Evolutionary conservation across 306 rosid genomes (phyloP), one percentile per base, ranked within the genome.

Genomic region (Neltuma alba): DNA sequence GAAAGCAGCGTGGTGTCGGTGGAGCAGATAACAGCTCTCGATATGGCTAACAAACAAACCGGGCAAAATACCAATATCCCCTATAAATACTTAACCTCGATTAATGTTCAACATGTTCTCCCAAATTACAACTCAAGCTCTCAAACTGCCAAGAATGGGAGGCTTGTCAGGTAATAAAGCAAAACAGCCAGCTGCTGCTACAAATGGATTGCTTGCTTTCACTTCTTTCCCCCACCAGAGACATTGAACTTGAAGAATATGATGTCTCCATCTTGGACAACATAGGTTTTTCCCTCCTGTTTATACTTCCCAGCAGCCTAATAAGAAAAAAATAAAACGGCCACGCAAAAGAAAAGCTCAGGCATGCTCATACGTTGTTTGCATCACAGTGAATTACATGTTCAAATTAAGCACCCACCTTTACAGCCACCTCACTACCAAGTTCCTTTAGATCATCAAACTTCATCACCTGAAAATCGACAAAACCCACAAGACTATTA

Each of bases 211-310:
- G 72, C 63, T 33, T 44, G 83, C n/a, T 71, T 85, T 93, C 86
- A 96, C 89, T 96, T 96, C 88, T 96, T 93, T 7, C 99, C 99
- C 41, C 99, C 98, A 12, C 99, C 98, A 27, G 99, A 96, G 62
- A 96, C 97, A 40, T 96, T 96, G 60, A 96, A 96, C 87, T 96
- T 96, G 82, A 96, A 96, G 82, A 96, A 91, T 83, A 93, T 93
- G 3, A 96, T 48, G 83, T 93, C 99, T 25, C 89, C 99, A 81
- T 96, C 99, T 88, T 91, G 98, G 68, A 96, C 98, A 70, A 93
- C 91, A 55, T 93, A 96, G 0, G 98, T 93, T 86, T 96, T 96
- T 6, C 99, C 99, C 79, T 96, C 99, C 76, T 93, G 99, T 75
- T 81, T 93, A 83, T 96, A 96, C 86, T 91, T 96, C 58, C 98